phyloP scores from a whole-genome alignment of 805 yeast species.

The Yarrowia sp. region DNA sequence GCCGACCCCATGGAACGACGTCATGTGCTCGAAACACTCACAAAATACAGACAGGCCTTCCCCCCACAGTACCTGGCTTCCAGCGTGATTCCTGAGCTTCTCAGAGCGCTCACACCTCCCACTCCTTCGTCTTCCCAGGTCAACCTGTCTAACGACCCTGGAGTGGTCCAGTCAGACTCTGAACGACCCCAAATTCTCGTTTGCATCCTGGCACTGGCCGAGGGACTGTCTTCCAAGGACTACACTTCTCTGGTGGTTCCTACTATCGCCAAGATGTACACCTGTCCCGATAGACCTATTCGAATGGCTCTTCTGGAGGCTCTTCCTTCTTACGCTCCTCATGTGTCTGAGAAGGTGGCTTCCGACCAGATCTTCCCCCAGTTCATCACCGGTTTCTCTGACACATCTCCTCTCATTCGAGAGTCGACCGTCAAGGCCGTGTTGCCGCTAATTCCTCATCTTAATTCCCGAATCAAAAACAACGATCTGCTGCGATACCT shows the following conservation, averaged over 20 bases:
- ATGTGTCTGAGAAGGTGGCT: constrained; percentile 64
- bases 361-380: constrained; percentile 72
- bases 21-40: constrained; percentile 23
- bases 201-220: constrained; percentile 31
- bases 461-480: constrained; percentile 81
- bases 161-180: constrained; percentile 38
- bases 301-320: constrained; percentile 73
- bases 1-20: constrained; percentile 27
- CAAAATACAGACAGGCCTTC: constrained; percentile 44
- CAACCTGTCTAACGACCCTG: constrained; percentile 31
- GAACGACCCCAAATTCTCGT: constrained; percentile 44
- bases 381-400: constrained; percentile 82
- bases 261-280: constrained; percentile 65
- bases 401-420: constrained; percentile 80
- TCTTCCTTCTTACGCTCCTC: constrained; percentile 61
- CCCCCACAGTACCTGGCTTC: constrained; percentile 65
- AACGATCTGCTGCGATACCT: constrained; percentile 80
- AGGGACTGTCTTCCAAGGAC: constrained; percentile 47
- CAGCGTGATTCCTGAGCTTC: constrained; percentile 74
- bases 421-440: constrained; percentile 78
- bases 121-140: constrained; percentile 29
- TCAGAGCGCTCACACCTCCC: constrained; percentile 49
- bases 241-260: constrained; percentile 62
- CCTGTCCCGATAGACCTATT: constrained; percentile 75
- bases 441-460: constrained; percentile 62